Conservation (phyloP, 139 green algal genomes). For the Chlorella vulgaris region DNA sequence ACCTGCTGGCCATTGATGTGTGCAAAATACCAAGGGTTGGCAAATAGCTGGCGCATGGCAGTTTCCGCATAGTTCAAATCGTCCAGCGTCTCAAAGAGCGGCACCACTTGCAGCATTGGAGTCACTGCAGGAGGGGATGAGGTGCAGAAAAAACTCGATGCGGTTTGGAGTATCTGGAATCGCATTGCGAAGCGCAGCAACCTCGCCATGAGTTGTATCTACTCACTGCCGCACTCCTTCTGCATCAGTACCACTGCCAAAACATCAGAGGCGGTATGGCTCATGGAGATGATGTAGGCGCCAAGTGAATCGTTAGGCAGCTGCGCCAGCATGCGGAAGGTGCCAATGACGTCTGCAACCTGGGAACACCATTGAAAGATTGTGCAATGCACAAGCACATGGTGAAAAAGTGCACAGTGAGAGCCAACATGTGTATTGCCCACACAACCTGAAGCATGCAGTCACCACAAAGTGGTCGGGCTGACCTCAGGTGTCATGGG, state of each 20-base stretch:
- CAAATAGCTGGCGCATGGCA: conserved; percentile 67
- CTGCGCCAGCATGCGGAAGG: conserved; percentile 69
- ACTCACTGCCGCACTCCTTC: conserved; percentile 50
- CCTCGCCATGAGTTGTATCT: neutral
- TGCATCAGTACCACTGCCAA: conserved; percentile 95
- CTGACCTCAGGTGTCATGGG: conserved; percentile 75
- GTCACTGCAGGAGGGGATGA: conserved; percentile 14
- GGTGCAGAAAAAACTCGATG: neutral
- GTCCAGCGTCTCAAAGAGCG: conserved; percentile 96
- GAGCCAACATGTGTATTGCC: neutral
- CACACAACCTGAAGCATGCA: neutral
- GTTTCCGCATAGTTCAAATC: conserved; percentile 78
- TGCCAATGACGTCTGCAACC: conserved; percentile 86
- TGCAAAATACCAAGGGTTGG: conserved; percentile 23
- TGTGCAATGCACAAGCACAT: no score
- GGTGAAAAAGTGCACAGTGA: neutral
- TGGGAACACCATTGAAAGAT: neutral
- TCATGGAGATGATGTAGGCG: conserved; percentile 98
- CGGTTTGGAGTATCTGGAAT: no score
- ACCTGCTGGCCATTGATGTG: conserved; percentile 24
- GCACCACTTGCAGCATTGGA: conserved; percentile 81
- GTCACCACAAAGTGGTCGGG: neutral
- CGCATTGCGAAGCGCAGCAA: no score
- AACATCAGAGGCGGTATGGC: conserved; percentile 85
- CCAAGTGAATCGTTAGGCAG: conserved; percentile 73